A percentile compares a stretch with the other conserved stretches of the same genome.
Evolutionary conservation across 1,284 basidiomycete genomes (phyloP).

Genomic region (Tremellales sp.): DNA sequence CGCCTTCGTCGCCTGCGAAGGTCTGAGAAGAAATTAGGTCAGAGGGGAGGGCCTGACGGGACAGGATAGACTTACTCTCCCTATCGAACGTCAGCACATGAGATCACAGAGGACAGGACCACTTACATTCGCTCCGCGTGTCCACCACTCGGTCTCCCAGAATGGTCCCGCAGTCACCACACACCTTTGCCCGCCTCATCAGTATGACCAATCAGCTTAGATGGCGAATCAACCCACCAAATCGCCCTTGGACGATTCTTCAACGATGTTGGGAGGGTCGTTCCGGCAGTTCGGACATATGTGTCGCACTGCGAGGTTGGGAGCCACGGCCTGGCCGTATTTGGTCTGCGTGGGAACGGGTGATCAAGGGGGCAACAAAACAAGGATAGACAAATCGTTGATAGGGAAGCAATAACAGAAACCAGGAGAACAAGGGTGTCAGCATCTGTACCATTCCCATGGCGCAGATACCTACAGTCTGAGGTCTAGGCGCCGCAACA

Average conservation of each 20-base stretch:
- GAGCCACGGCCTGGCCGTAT: slow-evolving; percentile 55
- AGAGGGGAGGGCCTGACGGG: neutral
- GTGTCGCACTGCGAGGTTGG: slow-evolving; percentile 76
- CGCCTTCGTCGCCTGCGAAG: slow-evolving; percentile 98
- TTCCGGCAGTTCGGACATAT: slow-evolving; percentile 93
- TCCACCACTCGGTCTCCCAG: slow-evolving; percentile 95
- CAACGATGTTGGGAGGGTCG: slow-evolving; percentile 88
- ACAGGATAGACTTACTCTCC: slow-evolving; percentile 62
- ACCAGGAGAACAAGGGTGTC: neutral
- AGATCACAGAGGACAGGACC: neutral
- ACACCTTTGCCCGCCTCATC: slow-evolving; percentile 47
- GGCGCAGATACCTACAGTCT: slow-evolving; percentile 24
- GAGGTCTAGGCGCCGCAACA: slow-evolving; percentile 39
- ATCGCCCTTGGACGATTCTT: slow-evolving; percentile 97
- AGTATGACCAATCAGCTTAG: neutral
- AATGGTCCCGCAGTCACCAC: slow-evolving; percentile 91
- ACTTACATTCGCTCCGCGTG: slow-evolving; percentile 88
- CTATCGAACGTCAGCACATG: slow-evolving; percentile 21
- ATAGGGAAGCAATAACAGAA: neutral
- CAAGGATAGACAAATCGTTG: slow-evolving; percentile 3
- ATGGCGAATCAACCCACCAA: slow-evolving; percentile 56
- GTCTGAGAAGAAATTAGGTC: slow-evolving; percentile 58
- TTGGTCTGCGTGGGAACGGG: slow-evolving; percentile 26
- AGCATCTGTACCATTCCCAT: slow-evolving; percentile 7
- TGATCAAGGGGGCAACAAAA: slow-evolving; percentile 5